Conservation (phyloP, 805 yeast species). For the Komagataella pastoris region DNA sequence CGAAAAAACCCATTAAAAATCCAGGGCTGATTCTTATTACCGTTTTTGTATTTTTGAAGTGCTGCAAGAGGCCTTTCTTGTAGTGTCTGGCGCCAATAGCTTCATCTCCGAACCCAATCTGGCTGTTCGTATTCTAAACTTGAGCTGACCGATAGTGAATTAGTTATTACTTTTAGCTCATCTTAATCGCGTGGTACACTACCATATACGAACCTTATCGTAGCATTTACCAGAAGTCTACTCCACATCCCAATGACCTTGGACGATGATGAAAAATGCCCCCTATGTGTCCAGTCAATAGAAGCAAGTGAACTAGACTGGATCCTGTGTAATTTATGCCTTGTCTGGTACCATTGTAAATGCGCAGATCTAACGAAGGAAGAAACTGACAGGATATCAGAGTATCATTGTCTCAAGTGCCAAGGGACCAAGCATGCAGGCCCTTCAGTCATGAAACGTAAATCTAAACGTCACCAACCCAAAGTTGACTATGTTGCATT, state of each 20-base stretch:
- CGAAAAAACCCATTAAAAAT: background rate
- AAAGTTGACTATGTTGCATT: conserved; percentile 69
- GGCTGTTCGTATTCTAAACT: too few species aligned
- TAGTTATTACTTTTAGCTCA: background rate
- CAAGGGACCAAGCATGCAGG: conserved; percentile 22
- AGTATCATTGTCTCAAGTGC: conserved; percentile 47
- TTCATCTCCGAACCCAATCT: too few species aligned
- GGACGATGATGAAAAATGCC: conserved; percentile 7
- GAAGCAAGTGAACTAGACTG: conserved; percentile 20
- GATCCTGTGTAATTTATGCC: conserved; percentile 46
- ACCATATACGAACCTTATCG: background rate
- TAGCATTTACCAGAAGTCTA: background rate
- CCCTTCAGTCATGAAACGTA: conserved; percentile 33
- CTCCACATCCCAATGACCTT: conserved; percentile 1
- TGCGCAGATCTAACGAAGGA: conserved; percentile 28
- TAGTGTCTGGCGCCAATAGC: too few species aligned
- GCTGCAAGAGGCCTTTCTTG: background rate
- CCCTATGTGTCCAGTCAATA: conserved; percentile 6
- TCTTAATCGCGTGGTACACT: background rate
- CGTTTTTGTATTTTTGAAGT: too few species aligned
- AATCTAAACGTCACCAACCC: conserved; percentile 36
- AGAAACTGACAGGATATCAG: conserved; percentile 24
- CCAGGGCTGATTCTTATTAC: background rate
- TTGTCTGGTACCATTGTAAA: conserved; percentile 37
- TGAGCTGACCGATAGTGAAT: too few species aligned